Conservation (phyloP, 2,329 filamentous ascomycete genomes). For the Berkeleyomyces basicola region DNA sequence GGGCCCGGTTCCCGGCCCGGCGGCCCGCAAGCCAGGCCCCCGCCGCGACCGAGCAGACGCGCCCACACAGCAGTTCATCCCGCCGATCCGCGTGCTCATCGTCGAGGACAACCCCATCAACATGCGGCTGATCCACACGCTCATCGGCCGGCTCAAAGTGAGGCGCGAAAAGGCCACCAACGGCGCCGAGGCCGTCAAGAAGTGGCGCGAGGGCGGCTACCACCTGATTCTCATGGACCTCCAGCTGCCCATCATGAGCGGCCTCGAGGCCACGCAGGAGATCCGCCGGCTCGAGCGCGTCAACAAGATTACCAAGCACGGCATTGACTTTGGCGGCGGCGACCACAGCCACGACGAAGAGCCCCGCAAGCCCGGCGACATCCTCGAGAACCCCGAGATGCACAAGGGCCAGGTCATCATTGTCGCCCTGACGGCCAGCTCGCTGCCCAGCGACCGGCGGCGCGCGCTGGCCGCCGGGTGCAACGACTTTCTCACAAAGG, state of each 20-base stretch:
- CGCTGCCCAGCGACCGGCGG: slow-evolving; percentile 84
- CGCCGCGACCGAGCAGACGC: slow-evolving; percentile 31
- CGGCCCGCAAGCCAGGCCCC: slow-evolving; percentile 24
- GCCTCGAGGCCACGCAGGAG: slow-evolving; percentile 85
- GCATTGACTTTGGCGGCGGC: slow-evolving; percentile 1
- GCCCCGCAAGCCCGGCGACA: slow-evolving; percentile 44
- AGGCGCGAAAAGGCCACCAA: slow-evolving; percentile 97
- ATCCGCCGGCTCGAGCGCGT: slow-evolving; percentile 78
- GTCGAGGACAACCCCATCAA: slow-evolving; percentile 99
- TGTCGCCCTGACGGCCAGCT: slow-evolving; percentile 86
- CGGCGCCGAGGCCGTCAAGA: slow-evolving; percentile 77
- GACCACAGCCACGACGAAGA: not conserved
- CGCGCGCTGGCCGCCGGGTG: slow-evolving; percentile 89
- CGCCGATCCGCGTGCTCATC: slow-evolving; percentile 91
- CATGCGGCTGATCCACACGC: slow-evolving; percentile 77
- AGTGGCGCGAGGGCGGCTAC: slow-evolving; percentile 85
- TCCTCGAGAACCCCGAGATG: slow-evolving; percentile 46
- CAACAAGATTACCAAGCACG: slow-evolving; percentile 52
- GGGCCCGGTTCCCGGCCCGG: not conserved
- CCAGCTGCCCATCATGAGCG: slow-evolving; percentile 91
- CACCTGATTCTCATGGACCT: slow-evolving; percentile 98
- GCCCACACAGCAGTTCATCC: slow-evolving; percentile 52
- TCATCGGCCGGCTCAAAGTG: slow-evolving; percentile 90
- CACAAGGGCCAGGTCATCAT: slow-evolving; percentile 98
- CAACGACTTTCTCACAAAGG: slow-evolving; percentile 97